A percentile compares a stretch with the other conserved stretches of the same genome.
Conservation (phyloP, 495 filamentous ascomycete species). For the Talaromyces liani region DNA sequence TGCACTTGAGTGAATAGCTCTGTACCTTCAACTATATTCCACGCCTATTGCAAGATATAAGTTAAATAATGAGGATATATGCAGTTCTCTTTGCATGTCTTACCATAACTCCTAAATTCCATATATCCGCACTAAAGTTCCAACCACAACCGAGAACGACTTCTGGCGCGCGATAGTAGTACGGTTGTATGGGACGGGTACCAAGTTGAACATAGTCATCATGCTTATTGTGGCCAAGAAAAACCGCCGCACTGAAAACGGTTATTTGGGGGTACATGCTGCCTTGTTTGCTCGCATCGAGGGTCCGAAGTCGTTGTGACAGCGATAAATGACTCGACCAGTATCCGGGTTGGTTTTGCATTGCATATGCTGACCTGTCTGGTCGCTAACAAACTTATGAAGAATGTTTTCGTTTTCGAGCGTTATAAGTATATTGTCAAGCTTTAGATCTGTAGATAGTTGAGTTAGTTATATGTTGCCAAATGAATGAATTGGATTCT, state of each 20-base stretch:
- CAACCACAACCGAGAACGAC: slow-evolving; percentile 27
- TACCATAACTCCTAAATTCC: slow-evolving; percentile 29
- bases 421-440: slow-evolving; percentile 11
- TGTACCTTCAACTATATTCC: slow-evolving; percentile 22
- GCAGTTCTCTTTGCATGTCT: slow-evolving; percentile 4
- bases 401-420: slow-evolving; percentile 12
- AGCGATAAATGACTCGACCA: slow-evolving; percentile 20
- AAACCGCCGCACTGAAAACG: slow-evolving; percentile 73
- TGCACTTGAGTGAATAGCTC: slow-evolving; percentile 17
- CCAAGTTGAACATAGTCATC: no score
- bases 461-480: neutral
- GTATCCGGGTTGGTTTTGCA: slow-evolving; percentile 9
- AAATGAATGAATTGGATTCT: neutral
- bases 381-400: slow-evolving; percentile 2
- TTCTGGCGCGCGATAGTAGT: slow-evolving; percentile 11
- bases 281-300: slow-evolving; percentile 12
- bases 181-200: no score
- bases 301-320: slow-evolving; percentile 25
- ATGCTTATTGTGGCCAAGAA: slow-evolving; percentile 16
- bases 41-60: slow-evolving; percentile 14
- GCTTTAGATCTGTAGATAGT: slow-evolving; percentile 7
- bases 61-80: neutral
- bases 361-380: slow-evolving; percentile 9
- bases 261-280: slow-evolving; percentile 53
- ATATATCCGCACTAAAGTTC: slow-evolving; percentile 36